Evolutionary conservation across 169 alveolate genomes (phyloP), one percentile per base, ranked within the genome.

Genomic region (Plasmodium fragile): DNA sequence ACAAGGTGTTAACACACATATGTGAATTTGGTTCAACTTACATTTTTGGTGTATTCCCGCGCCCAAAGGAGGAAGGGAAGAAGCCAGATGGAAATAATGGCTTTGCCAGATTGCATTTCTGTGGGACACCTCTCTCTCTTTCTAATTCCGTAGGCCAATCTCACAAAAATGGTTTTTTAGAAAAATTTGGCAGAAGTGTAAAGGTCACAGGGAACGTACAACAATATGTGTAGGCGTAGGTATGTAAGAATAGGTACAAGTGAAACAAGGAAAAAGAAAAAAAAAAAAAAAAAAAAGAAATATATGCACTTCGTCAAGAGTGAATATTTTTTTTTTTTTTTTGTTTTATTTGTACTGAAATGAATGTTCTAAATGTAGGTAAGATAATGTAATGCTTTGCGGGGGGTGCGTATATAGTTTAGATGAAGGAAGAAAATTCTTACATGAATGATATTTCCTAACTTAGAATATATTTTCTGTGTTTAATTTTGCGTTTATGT

Each of bases 31-130:
- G 71, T 28, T 1, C 28, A 32, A 16, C 83, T 77, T 77, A 77
- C 83, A n/a, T 77, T 77, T 77, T 77, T 39, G 36, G 83, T 41
- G 11, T 28, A 41, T 77, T 77, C 83, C 83, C 83, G 16, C 6
- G 53, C 83, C 83, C 83, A 39, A n/a, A 77, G 7, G 16, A 77
- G 71, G 36, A 77, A 77, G 83, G 83, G 39, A 41, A 77, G 41
- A n/a, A 77, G 45, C n/a, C n/a, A n/a, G n/a, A n/a, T n/a, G n/a
- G 22, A 77, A 77, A n/a, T n/a, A n/a, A n/a, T n/a, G n/a, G 83
- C 70, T 41, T 77, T 77, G 53, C 11, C 39, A 5, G 43, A 43
- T 11, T 34, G 16, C 83, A 77, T 77, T 41, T 77, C 41, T 13
- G 18, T 59, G 2, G 22, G 22, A n/a, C n/a, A n/a, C 8, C 6